Evolutionary conservation across 345 rosid genomes (phyloP), one percentile per base, ranked within the genome.

Genomic region (Lumnitzera racemosa): DNA sequence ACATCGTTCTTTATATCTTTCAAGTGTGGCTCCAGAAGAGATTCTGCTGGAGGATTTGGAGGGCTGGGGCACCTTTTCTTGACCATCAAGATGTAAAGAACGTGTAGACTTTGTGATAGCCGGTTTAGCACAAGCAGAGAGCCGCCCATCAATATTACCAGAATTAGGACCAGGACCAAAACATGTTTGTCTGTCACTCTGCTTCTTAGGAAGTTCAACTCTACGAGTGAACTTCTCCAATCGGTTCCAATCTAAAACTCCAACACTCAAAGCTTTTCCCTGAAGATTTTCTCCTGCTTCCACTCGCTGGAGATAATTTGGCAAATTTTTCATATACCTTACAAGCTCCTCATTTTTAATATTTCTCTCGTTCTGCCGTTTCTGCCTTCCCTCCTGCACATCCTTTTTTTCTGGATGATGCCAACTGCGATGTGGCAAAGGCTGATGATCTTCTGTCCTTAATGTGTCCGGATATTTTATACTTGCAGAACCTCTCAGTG

Each of bases 181-280:
- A 24, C 69, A 65, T 27, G 67, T 48, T 55, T 53, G 67, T 67
- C 47, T 53, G 63, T 51, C 66, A 13, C 70, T 56, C 10, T 4
- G 43, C 61, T 43, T 63, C 54, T 59, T 65, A 64, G 61, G 55
- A 47, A 60, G 66, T 58, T 55, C 69, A 29, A 58, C 81, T 53
- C 56, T 67, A 74, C 64, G 61, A 36, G 10, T 36, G 14, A 62
- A 89, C 62, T 77, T 77, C 79, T 87, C 88, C 27, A 92, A 71
- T 55, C 79, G 74, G 14, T 70, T 70, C 98, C 96, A 87, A 70
- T 92, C 98, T 70, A 92, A 69, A 70, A 92, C 98, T 53, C 98
- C 96, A 49, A 89, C 80, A 78, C 83, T 85, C 76, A 89, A 67
- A 61, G 80, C 91, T 65, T 83, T 85, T 58, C 73, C 90, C 52